Conservation (phyloP, 2,329 filamentous ascomycete genomes). For the Neoarthrinium moseri region DNA sequence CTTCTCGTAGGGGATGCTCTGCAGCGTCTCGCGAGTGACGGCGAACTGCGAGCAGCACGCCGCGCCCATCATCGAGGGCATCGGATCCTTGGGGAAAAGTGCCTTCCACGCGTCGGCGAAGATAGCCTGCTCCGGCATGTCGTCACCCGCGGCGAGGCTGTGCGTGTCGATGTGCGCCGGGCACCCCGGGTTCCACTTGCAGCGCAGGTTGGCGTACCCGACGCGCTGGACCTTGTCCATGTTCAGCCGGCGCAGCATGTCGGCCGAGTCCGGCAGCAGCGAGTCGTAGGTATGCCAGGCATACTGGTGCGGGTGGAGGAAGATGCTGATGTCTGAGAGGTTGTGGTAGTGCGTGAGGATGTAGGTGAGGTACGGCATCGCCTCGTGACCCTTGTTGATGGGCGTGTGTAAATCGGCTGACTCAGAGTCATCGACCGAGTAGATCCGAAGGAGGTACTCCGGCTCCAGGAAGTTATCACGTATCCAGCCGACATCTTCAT, state of each 20-base stretch:
- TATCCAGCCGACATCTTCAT: conserved; percentile 3
- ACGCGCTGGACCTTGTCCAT: not conserved
- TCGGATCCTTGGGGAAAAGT: not conserved
- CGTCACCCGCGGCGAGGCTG: not conserved
- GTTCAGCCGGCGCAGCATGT: not conserved
- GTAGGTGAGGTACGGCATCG: conserved; percentile 1
- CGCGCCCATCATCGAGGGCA: conserved; percentile 1
- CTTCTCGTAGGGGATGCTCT: not conserved
- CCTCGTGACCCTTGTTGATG: not conserved
- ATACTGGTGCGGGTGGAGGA: conserved; percentile 1
- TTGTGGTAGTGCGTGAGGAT: not conserved
- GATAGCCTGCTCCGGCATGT: conserved; percentile 2
- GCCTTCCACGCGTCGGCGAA: not conserved
- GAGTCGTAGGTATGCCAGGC: conserved; percentile 1
- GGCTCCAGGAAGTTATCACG: not conserved
- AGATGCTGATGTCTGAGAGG: conserved; percentile 4
- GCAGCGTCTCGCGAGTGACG: not conserved
- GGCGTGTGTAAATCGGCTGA: not conserved
- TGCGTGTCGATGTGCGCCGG: conserved; percentile 3
- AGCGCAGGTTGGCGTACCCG: conserved; percentile 1
- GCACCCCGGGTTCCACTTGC: not conserved
- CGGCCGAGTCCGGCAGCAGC: not conserved
- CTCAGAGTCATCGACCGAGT: conserved; percentile 1
- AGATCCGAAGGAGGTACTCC: not conserved
- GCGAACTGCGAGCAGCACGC: conserved; percentile 6